Evolutionary conservation across 1,139 yeast genomes (phyloP), one percentile per base, ranked within the genome.

Genomic region (Yamadazyma buinensis): DNA sequence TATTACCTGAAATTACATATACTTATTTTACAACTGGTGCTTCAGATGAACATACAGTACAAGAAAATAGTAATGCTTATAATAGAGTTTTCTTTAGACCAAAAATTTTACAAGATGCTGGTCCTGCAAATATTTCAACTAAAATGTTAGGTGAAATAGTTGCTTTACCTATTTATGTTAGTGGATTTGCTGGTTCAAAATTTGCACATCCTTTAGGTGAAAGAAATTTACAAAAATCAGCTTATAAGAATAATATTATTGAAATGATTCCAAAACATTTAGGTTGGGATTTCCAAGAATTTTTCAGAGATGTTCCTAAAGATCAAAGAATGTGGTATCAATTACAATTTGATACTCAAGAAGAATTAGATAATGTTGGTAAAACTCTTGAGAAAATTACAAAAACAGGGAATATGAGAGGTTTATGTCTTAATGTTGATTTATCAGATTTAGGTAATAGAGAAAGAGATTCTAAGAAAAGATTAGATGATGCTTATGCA

Each of bases 11-110:
- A 36, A 72, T 77, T 11, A 94, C 88, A 0, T 83, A 95, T 85
- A 85, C 85, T 7, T 87, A 86, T 58, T 87, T 84, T 55, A 78
- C 90, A 2, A 78, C 87, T 24, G 96, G 88, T n/a, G 72, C 92
- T 13, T 95, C 85, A 52, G 95, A 87, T 56, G 95, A 87, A 60
- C 75, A 86, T 43, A 70, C 94, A 2, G 56, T 84, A 55, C 72
- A 95, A 44, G 95, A 86, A 53, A 86, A 86, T 61, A 94, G 84
- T 53, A 67, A 77, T 40, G 88, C 95, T 2, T 87, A 73, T 61
- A 90, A 82, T 48, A 70, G 94, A 39, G 72, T 86, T 34, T 86
- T 83, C 64, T 86, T 86, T 68, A 77, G 80, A 41, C 95, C 96
- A 19, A 69, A 72, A 37, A 67, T 85, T 12, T 64, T 86, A 36